Conservation (phyloP, 345 rosid genomes). For the Rhizophora mangle region DNA sequence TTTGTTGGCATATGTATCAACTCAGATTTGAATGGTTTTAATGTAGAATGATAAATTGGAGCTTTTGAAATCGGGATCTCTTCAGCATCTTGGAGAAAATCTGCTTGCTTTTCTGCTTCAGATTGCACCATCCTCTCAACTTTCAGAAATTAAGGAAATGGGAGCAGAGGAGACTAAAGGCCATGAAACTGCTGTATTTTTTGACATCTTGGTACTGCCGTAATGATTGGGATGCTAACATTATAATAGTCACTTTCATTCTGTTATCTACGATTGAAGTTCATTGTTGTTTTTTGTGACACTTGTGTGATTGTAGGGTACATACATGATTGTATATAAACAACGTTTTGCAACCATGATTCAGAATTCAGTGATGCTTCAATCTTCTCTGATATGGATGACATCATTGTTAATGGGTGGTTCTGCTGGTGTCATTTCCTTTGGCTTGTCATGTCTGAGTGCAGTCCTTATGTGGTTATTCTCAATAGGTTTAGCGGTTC, state of each 20-base stretch:
- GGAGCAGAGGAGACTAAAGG: slow-evolving; percentile 37
- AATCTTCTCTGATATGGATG: slow-evolving; percentile 76
- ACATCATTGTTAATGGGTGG: slow-evolving; percentile 91
- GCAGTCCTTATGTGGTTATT: slow-evolving; percentile 60
- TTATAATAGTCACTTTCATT: slow-evolving; percentile 7
- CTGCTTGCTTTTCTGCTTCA: slow-evolving; percentile 88
- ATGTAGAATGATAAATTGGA: slow-evolving; percentile 91
- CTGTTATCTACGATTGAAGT: slow-evolving; percentile 2
- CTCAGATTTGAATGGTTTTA: slow-evolving; percentile 8
- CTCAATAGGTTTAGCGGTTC: slow-evolving; percentile 68
- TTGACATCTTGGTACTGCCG: slow-evolving; percentile 74
- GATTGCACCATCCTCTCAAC: slow-evolving; percentile 54
- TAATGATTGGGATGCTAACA: slow-evolving; percentile 11
- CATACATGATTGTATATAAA: slow-evolving; percentile 67
- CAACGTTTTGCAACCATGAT: slow-evolving; percentile 71
- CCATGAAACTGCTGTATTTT: slow-evolving; percentile 51
- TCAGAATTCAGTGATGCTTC: slow-evolving; percentile 74
- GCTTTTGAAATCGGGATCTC: slow-evolving; percentile 83
- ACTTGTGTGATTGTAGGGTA: slow-evolving; percentile 51
- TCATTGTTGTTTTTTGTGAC: slow-evolving; percentile 16
- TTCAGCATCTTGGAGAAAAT: slow-evolving; percentile 97
- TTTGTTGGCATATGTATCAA: not conserved
- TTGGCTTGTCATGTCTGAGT: slow-evolving; percentile 66
- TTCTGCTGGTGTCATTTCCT: slow-evolving; percentile 57
- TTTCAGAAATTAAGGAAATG: slow-evolving; percentile 37